Evolutionary conservation across 2,329 filamentous ascomycete genomes (phyloP).

Genomic region (Paracorniculantispora psalliotae): DNA sequence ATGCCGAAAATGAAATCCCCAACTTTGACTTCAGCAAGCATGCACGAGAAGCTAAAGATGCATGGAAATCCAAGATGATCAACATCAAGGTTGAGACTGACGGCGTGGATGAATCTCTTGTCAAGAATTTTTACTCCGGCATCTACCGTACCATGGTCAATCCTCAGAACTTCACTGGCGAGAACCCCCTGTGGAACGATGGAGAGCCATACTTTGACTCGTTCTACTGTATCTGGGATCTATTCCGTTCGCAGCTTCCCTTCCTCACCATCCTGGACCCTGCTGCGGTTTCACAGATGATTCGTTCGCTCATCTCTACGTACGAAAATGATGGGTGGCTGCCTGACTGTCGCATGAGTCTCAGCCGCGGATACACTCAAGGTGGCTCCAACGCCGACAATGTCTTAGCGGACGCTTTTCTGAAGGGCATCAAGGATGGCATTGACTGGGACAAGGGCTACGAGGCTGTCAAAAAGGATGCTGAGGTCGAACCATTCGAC

Average conservation of each 20-base stretch:
- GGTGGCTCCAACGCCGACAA: slow-evolving; percentile 71
- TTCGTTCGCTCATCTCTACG: slow-evolving; percentile 66
- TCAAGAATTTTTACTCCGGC: slow-evolving; percentile 65
- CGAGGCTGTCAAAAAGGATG: slow-evolving; percentile 66
- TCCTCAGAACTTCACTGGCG: slow-evolving; percentile 69
- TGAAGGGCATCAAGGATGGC: slow-evolving; percentile 58
- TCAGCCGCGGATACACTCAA: slow-evolving; percentile 69
- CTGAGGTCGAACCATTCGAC: slow-evolving; percentile 63
- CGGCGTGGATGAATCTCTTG: slow-evolving; percentile 47
- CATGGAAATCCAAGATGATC: slow-evolving; percentile 58
- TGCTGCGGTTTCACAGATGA: slow-evolving; percentile 56
- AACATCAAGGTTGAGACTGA: slow-evolving; percentile 50
- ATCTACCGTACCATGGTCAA: slow-evolving; percentile 69
- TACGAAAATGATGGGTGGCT: slow-evolving; percentile 66
- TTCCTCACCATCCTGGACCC: slow-evolving; percentile 66
- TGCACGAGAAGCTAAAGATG: slow-evolving; percentile 45
- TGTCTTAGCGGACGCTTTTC: slow-evolving; percentile 60
- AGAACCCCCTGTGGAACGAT: slow-evolving; percentile 64
- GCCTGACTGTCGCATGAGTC: slow-evolving; percentile 71
- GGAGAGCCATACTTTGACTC: slow-evolving; percentile 69
- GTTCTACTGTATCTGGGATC: slow-evolving; percentile 74
- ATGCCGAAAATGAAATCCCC: slow-evolving; percentile 66
- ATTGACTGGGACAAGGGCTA: slow-evolving; percentile 66
- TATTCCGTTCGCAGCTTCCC: slow-evolving; percentile 63
- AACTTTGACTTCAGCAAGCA: slow-evolving; percentile 57